Evolutionary conservation across 164 flowering plant genomes (phyloP).

Genomic region (Chimonanthus salicifolius): DNA sequence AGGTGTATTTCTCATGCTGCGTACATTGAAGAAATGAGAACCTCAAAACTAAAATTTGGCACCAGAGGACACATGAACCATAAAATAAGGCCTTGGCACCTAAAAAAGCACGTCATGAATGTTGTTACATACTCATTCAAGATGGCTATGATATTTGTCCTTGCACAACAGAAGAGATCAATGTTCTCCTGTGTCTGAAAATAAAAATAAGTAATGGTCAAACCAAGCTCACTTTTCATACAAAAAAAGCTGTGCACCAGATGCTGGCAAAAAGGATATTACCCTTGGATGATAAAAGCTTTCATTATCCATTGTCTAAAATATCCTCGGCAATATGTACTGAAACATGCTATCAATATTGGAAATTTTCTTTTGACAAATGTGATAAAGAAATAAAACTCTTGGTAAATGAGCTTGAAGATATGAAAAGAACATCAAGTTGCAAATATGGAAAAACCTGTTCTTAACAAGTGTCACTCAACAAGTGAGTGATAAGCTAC

Average conservation of each 20-base stretch:
- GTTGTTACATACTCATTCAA: slow-evolving; percentile 52
- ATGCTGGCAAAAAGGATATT: background rate
- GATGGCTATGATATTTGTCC: slow-evolving; percentile 63
- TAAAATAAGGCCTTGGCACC: background rate
- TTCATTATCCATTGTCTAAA: background rate
- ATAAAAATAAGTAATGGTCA: background rate
- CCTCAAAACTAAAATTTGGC: slow-evolving; percentile 4
- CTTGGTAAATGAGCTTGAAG: background rate
- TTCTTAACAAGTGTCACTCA: background rate
- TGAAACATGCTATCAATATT: background rate
- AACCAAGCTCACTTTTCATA: background rate
- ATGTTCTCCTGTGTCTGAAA: slow-evolving; percentile 71
- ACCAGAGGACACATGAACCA: background rate
- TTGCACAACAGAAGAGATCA: slow-evolving; percentile 55
- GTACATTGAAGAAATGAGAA: slow-evolving; percentile 11
- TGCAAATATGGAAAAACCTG: background rate
- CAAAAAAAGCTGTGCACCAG: background rate
- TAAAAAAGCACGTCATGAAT: background rate
- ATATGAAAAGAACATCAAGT: background rate
- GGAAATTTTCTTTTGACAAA: background rate
- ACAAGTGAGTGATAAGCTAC: background rate
- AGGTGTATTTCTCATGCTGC: slow-evolving; percentile 77
- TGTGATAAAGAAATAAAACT: background rate
- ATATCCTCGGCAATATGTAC: background rate
- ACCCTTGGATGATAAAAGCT: background rate